Conservation (phyloP, 1,139 yeast species). For the Fermentozyma sake region DNA sequence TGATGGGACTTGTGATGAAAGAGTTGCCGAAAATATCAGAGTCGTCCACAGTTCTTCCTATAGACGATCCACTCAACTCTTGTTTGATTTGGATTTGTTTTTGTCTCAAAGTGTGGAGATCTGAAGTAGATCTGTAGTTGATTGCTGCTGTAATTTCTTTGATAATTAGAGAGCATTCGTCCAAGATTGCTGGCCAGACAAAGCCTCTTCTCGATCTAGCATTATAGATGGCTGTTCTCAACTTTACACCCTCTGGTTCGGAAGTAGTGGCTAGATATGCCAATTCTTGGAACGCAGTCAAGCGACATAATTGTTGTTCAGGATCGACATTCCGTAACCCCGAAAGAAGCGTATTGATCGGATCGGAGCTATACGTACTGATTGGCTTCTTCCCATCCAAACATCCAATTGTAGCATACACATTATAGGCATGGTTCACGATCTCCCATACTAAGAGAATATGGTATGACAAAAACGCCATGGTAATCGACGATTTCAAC, state of each 20-base stretch:
- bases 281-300: slow-evolving; percentile 73
- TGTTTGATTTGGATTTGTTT: slow-evolving; percentile 12
- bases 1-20: slow-evolving; percentile 5
- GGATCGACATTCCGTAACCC: slow-evolving; percentile 55
- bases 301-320: slow-evolving; percentile 51
- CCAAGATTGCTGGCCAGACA: slow-evolving; percentile 55
- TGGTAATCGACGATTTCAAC: slow-evolving; percentile 27
- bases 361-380: slow-evolving; percentile 65
- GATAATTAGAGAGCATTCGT: slow-evolving; percentile 56
- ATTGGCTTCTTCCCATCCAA: slow-evolving; percentile 68
- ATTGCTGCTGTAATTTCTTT: slow-evolving; percentile 42
- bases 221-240: slow-evolving; percentile 52
- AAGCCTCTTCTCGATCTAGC: slow-evolving; percentile 42
- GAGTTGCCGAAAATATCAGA: slow-evolving; percentile 33
- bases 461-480: slow-evolving; percentile 36
- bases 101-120: slow-evolving; percentile 26
- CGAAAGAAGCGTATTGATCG: slow-evolving; percentile 65
- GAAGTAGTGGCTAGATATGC: slow-evolving; percentile 54
- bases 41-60: slow-evolving; percentile 8
- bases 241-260: slow-evolving; percentile 37
- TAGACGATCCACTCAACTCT: slow-evolving; percentile 7
- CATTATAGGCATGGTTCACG: slow-evolving; percentile 58
- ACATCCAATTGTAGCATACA: slow-evolving; percentile 82
- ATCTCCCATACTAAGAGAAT: slow-evolving; percentile 54
- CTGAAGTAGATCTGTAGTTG: slow-evolving; percentile 29